phyloP scores from a whole-genome alignment of 371 early-diverging fungal species.

The Syncephalastrum sp. region DNA sequence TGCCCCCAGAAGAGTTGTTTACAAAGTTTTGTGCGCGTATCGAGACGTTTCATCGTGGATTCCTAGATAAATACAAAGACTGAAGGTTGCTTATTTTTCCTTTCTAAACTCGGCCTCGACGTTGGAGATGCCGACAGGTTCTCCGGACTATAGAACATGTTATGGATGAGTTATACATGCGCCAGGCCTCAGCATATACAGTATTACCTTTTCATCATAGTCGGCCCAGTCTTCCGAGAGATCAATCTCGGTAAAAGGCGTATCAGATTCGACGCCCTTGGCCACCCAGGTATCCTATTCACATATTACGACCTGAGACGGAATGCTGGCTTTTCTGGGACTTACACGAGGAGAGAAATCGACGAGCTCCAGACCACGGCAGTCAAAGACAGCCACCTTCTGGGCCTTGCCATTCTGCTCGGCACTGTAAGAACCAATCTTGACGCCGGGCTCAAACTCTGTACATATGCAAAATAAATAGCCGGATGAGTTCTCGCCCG shows the following conservation, averaged over 20 bases:
- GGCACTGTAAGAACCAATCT: slow-evolving; percentile 56
- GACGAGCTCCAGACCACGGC: slow-evolving; percentile 84
- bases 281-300: slow-evolving; percentile 72
- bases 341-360: slow-evolving; percentile 76
- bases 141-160: slow-evolving; percentile 12
- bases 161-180: background rate
- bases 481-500: no score
- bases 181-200: no score
- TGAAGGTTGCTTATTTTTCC: slow-evolving; percentile 13
- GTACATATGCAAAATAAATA: background rate
- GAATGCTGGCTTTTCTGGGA: background rate
- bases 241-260: slow-evolving; percentile 78
- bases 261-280: slow-evolving; percentile 70
- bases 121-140: slow-evolving; percentile 24
- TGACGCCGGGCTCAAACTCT: slow-evolving; percentile 61
- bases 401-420: slow-evolving; percentile 64
- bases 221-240: slow-evolving; percentile 63
- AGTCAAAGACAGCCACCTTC: slow-evolving; percentile 74
- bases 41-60: slow-evolving; percentile 72
- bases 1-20: slow-evolving; percentile 90
- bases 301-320: background rate
- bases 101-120: slow-evolving; percentile 25
- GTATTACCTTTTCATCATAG: slow-evolving; percentile 25
- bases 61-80: slow-evolving; percentile 52
- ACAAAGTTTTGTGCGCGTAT: slow-evolving; percentile 78